These are phyloP conservation scores for Termitomyces sp. DNA, from an alignment of 768 basidiomycete species.

Conservation along the genomic window DNA sequence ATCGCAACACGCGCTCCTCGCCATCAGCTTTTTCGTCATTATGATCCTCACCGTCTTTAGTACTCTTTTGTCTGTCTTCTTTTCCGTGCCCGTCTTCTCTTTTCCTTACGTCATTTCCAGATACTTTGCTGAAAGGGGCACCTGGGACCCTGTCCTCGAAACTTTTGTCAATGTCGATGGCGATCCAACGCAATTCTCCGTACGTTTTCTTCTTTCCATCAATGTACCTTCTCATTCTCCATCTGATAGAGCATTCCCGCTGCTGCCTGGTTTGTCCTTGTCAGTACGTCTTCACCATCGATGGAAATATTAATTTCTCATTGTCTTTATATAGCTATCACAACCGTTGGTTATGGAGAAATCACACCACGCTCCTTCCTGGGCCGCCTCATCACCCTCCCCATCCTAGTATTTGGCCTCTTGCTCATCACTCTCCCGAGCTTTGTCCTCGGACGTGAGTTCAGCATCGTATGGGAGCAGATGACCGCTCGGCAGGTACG, in stretches of 20 bases:
- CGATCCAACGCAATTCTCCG: conserved; percentile 74
- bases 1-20: conserved; percentile 82
- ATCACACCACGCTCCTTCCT: conserved; percentile 84
- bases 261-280: conserved; percentile 71
- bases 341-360: conserved; percentile 73
- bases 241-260: conserved; percentile 29
- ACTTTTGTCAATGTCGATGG: conserved; percentile 85
- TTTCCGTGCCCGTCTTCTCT: not conserved
- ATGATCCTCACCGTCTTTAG: conserved; percentile 88
- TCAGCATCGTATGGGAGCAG: conserved; percentile 84
- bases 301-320: not conserved
- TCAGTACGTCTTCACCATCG: conserved; percentile 48
- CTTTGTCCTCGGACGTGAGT: conserved; percentile 89
- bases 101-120: conserved; percentile 25
- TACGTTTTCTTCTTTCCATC: conserved; percentile 21
- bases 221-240: not conserved
- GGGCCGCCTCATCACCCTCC: conserved; percentile 79
- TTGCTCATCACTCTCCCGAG: conserved; percentile 86
- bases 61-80: conserved; percentile 59
- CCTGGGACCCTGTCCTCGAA: conserved; percentile 78
- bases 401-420: conserved; percentile 82
- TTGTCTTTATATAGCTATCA: not conserved
- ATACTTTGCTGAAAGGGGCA: conserved; percentile 87
- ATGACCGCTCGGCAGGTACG: conserved; percentile 55
- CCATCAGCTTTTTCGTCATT: conserved; percentile 82